A percentile compares a stretch with the other conserved stretches of the same genome.
Conservation (phyloP, 257 asterid genomes). For the Scutellaria barbata region DNA sequence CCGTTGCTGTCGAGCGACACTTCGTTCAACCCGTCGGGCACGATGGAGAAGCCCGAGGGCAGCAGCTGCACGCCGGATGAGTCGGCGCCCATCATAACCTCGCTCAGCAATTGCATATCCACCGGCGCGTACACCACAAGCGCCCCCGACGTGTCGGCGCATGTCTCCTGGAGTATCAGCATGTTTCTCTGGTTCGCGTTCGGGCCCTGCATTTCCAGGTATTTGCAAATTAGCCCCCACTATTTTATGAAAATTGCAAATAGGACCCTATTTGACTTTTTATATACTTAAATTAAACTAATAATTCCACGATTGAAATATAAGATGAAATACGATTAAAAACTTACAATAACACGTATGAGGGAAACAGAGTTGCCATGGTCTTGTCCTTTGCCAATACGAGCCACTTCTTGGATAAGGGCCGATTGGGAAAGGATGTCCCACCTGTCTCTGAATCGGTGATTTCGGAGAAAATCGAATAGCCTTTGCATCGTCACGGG, state of each 20-base stretch:
- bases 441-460: conserved; percentile 85
- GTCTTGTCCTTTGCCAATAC: conserved; percentile 86
- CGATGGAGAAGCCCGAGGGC: conserved; percentile 88
- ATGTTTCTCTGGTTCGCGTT: conserved; percentile 81
- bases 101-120: conserved; percentile 94
- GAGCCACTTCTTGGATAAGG: conserved; percentile 97
- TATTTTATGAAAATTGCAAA: conserved; percentile 17
- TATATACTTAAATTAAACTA: too few relatives aligned
- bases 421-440: conserved; percentile 92
- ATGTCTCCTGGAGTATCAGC: conserved; percentile 86
- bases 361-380: conserved; percentile 92
- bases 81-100: conserved; percentile 96
- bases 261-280: conserved; percentile 55
- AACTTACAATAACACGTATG: conserved; percentile 75
- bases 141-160: conserved; percentile 83
- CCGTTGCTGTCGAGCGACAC: conserved; percentile 44
- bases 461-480: conserved; percentile 83
- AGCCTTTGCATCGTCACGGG: conserved; percentile 74
- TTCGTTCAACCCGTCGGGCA: conserved; percentile 80
- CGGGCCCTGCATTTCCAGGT: conserved; percentile 50
- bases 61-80: conserved; percentile 88
- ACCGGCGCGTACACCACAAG: conserved; percentile 97
- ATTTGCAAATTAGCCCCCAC: conserved; percentile 34
- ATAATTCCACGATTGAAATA: background rate
- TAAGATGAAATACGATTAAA: background rate